Evolutionary conservation across 2,329 filamentous ascomycete species (phyloP), one percentile per base, ranked within the genome.

Genomic region (Ophiostoma montium): DNA sequence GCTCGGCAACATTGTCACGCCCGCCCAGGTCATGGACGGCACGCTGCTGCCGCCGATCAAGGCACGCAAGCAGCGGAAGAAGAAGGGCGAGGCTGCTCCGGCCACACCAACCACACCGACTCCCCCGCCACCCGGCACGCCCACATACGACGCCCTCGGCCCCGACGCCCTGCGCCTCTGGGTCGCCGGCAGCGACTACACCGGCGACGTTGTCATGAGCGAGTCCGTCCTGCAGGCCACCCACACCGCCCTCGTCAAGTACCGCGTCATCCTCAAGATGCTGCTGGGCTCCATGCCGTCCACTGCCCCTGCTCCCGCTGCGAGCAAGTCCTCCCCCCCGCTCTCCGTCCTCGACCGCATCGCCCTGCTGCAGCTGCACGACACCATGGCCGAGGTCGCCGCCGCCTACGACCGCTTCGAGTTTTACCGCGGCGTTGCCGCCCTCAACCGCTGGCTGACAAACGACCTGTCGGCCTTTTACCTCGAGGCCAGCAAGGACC

Each of bases 121-220:
- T n/a, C 39, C 39, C 8, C 39, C 39, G 39, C 39, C 39, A 5
- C 23, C 39, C 3, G 38, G 38, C 6, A 62, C 48, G 44, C 67
- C 63, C 1, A 61, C 65, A 2, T 80, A 77, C 53, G 85, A 90
- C 58, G 78, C 78, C 1, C 76, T 95, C 51, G 92, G 92, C 0
- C 75, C 89, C 0, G 90, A 98, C 65, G 86, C 84, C 4, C 71
- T 98, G 49, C 80, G 94, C 11, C 67, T 98, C 27, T 96, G 90
- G 90, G 89, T 80, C 27, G 90, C 89, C 3, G 86, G 84, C 63
- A 87, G 84, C 57, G 90, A 98, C 64, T 96, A 92, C 63, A 95
- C 86, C 3, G 78, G 77, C 16, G 92, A 98, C 61, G 81, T 96
- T 6, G 74, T 83, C 7, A 82, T 98, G 55, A 86, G 89, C 19